A percentile compares a stretch with the other conserved stretches of the same genome.
These are phyloP conservation scores for Cladophialophora bantiana DNA, from an alignment of 2,329 filamentous ascomycete species.

Conservation along the genomic window DNA sequence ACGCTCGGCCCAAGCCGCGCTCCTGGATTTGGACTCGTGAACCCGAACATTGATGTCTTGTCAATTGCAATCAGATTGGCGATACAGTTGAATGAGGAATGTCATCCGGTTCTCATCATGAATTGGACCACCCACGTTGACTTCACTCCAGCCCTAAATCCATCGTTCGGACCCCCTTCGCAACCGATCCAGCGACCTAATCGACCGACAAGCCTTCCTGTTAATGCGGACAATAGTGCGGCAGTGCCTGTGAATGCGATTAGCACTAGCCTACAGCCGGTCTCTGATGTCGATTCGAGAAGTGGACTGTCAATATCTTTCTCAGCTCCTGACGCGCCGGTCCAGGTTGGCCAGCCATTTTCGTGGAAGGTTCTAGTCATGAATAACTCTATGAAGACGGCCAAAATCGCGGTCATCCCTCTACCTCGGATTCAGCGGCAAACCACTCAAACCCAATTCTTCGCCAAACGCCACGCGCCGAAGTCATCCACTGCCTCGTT, in stretches of 20 bases:
- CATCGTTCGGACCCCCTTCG: constrained; percentile 55
- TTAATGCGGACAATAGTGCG: constrained; percentile 34
- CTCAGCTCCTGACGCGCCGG: constrained; percentile 56
- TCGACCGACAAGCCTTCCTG: constrained; percentile 53
- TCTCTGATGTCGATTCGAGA: constrained; percentile 11
- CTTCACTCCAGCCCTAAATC: constrained; percentile 56
- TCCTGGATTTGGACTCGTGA: constrained; percentile 34
- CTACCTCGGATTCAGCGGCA: constrained; percentile 51
- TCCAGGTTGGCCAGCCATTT: constrained; percentile 61
- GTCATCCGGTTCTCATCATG: constrained; percentile 55
- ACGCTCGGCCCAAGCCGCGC: constrained; percentile 39
- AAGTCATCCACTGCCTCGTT: constrained; percentile 56
- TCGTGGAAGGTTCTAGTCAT: constrained; percentile 65
- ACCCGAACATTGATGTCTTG: constrained; percentile 49
- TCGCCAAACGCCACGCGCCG: constrained; percentile 50
- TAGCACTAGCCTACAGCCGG: constrained; percentile 29
- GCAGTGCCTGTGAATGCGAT: constrained; percentile 28
- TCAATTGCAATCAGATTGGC: constrained; percentile 56
- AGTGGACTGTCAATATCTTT: constrained; percentile 61
- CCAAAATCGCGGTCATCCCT: constrained; percentile 62
- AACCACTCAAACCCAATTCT: constrained; percentile 38
- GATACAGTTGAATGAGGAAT: constrained; percentile 51
- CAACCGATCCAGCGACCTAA: constrained; percentile 55
- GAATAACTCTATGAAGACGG: constrained; percentile 61
- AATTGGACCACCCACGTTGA: constrained; percentile 58